A percentile compares a stretch with the other conserved stretches of the same genome.
These are phyloP conservation scores for Maudiozyma bulderi DNA, from an alignment of 805 yeast species.

Conservation along the genomic window DNA sequence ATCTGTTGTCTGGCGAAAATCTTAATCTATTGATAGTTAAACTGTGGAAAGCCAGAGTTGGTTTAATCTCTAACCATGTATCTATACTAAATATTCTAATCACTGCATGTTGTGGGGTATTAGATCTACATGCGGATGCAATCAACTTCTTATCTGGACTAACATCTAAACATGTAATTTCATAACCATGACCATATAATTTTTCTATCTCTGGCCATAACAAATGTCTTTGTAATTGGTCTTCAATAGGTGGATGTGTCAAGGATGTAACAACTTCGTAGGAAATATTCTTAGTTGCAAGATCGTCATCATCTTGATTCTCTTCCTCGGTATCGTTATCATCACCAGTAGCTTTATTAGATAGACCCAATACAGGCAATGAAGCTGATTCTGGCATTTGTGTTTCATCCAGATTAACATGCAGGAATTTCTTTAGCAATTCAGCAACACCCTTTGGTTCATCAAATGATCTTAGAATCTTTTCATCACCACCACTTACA, in stretches of 20 bases:
- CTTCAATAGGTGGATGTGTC: constrained; percentile 70
- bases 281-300: constrained; percentile 32
- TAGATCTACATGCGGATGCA: constrained; percentile 90
- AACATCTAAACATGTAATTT: constrained; percentile 68
- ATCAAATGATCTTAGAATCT: constrained; percentile 78
- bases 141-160: constrained; percentile 53
- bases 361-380: constrained; percentile 85
- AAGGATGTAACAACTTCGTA: constrained; percentile 40
- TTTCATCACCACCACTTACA: constrained; percentile 95
- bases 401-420: constrained; percentile 26
- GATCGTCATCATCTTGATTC: constrained; percentile 28
- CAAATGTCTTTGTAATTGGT: constrained; percentile 81
- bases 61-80: constrained; percentile 53
- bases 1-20: constrained; percentile 60
- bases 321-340: constrained; percentile 38
- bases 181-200: constrained; percentile 95
- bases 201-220: constrained; percentile 94
- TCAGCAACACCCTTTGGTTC: constrained; percentile 72
- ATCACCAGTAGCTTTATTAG: constrained; percentile 72
- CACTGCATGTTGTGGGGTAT: constrained; percentile 74
- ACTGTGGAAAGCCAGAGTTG: constrained; percentile 56
- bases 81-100: constrained; percentile 61
- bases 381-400: constrained; percentile 74
- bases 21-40: constrained; percentile 77
- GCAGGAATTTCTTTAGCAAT: constrained; percentile 47